Conservation (phyloP, 2,329 filamentous ascomycete genomes). For the Penicillium brevicompactum region DNA sequence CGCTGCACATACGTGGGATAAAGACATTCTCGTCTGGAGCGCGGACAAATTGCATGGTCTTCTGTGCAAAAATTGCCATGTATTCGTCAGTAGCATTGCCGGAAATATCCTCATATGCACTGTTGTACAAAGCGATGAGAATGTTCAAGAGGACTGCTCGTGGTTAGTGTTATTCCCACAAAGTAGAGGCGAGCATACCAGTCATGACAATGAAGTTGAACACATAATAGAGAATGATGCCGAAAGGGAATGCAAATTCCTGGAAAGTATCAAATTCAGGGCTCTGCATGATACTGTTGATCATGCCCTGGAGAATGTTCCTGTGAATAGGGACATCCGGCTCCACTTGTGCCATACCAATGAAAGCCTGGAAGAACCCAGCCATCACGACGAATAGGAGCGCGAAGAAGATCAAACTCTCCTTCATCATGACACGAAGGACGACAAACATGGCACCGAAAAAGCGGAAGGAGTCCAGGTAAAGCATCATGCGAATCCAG, state of each 20-base stretch:
- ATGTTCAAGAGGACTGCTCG: conserved; percentile 79
- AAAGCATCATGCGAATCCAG: conserved; percentile 89
- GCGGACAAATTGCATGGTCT: conserved; percentile 95
- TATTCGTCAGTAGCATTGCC: conserved; percentile 93
- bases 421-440: conserved; percentile 91
- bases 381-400: conserved; percentile 77
- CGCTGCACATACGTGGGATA: conserved; percentile 65
- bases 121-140: conserved; percentile 95
- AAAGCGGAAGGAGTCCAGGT: conserved; percentile 90
- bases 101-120: conserved; percentile 92
- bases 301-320: conserved; percentile 60
- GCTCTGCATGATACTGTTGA: conserved; percentile 86
- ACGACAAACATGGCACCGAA: conserved; percentile 99
- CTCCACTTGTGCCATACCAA: conserved; percentile 85
- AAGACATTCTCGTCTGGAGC: conserved; percentile 98
- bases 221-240: conserved; percentile 92
- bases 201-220: conserved; percentile 98
- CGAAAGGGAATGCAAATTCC: conserved; percentile 87
- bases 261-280: conserved; percentile 91
- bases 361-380: conserved; percentile 87
- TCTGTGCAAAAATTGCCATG: conserved; percentile 87
- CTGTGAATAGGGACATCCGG: conserved; percentile 58
- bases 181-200: conserved; percentile 33
- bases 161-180: conserved; percentile 10
- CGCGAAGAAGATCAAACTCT: conserved; percentile 94